These are phyloP conservation scores for Pseudogymnoascus sp. DNA, from an alignment of 2,329 filamentous ascomycete genomes.

Conservation along the genomic window DNA sequence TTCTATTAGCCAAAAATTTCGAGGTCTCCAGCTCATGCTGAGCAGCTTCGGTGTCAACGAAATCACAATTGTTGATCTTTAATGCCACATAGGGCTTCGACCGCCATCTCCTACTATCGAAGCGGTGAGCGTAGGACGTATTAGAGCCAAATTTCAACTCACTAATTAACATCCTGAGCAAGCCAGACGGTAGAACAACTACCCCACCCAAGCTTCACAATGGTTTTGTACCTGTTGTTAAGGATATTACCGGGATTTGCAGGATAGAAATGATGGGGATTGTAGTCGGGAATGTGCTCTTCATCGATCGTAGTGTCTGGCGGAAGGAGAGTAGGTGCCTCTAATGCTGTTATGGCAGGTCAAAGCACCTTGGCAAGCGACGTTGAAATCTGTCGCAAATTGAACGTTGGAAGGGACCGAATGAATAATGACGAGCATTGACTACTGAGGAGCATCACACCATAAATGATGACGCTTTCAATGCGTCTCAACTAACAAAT, in stretches of 20 bases:
- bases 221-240: conserved; percentile 22
- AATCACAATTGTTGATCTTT: conserved; percentile 9
- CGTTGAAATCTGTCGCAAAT: no score
- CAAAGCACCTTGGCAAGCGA: no score
- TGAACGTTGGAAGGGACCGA: no score
- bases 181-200: conserved; percentile 25
- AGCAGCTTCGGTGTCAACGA: conserved; percentile 6
- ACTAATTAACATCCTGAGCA: conserved; percentile 18
- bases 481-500: no score
- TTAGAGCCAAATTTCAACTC: neutral
- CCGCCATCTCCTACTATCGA: conserved; percentile 3
- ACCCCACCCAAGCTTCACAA: conserved; percentile 24
- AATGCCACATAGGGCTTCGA: conserved; percentile 6
- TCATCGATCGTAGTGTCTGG: conserved; percentile 8
- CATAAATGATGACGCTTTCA: no score
- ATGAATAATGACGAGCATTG: no score
- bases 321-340: neutral
- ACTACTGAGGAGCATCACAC: no score
- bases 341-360: no score
- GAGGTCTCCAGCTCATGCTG: conserved; percentile 4
- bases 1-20: neutral
- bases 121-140: neutral
- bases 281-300: conserved; percentile 10
- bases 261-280: conserved; percentile 20
- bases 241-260: conserved; percentile 22